phyloP scores from a whole-genome alignment of 2,329 filamentous ascomycete genomes.

The Diaporthe vexans region DNA sequence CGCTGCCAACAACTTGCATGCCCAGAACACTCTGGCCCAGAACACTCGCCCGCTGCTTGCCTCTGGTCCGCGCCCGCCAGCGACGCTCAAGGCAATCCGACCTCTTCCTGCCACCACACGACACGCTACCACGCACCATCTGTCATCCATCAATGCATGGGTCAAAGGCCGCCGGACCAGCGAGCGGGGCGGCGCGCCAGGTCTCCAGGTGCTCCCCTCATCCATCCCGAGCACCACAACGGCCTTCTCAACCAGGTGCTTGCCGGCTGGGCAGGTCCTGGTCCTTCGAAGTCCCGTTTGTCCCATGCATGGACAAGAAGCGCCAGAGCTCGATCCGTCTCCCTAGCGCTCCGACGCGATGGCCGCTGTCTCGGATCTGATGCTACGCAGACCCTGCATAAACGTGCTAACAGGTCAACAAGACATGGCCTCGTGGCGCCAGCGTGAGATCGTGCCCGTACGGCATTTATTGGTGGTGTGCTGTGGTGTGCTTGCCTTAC shows the following conservation, averaged over 20 bases:
- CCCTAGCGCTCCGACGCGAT: background rate
- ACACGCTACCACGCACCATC: slow-evolving; percentile 7
- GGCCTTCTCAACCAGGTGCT: background rate
- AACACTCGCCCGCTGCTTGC: background rate
- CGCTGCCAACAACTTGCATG: background rate
- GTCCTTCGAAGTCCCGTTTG: background rate
- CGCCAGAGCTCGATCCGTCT: slow-evolving; percentile 7
- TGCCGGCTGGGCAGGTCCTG: background rate
- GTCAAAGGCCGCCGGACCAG: background rate
- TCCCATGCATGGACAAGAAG: background rate
- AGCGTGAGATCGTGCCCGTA: slow-evolving; percentile 9
- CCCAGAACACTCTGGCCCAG: no score
- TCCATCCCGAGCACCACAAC: background rate
- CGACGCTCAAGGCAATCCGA: background rate
- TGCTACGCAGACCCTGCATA: slow-evolving; percentile 29
- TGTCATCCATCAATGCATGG: slow-evolving; percentile 7
- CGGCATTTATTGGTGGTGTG: background rate
- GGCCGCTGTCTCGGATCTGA: slow-evolving; percentile 30
- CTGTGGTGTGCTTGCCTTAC: background rate
- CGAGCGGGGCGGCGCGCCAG: background rate
- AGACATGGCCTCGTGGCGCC: slow-evolving; percentile 20
- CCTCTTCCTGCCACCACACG: background rate
- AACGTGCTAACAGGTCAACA: slow-evolving; percentile 12
- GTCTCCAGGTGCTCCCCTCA: background rate
- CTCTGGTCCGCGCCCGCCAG: background rate